Evolutionary conservation across 768 basidiomycete genomes (phyloP), one percentile per base, ranked within the genome.

Genomic region (Nidularia pulvinata): DNA sequence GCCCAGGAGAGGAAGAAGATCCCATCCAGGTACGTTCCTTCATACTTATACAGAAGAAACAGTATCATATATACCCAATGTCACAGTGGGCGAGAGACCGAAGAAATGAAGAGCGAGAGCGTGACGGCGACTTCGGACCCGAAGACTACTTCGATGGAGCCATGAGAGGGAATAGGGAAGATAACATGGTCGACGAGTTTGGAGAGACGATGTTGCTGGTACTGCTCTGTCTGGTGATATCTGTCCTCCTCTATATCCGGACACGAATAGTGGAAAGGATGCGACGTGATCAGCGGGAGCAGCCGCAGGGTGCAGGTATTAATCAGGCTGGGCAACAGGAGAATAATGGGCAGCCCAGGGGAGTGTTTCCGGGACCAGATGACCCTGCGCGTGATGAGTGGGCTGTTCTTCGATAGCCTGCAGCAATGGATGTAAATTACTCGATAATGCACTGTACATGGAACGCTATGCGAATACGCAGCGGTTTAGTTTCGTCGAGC

Each of bases 81-180:
- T 48, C 33, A 33, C 49, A 91, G 86, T 94, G 90, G 89, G 91
- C 91, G 30, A 77, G 86, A 53, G 87, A 90, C 7, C 81, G 87
- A 45, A 77, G 87, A 57, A 83, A 83, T 49, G 84, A 83, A 2
- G 91, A 90, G 56, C 80, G 80, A 52, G 89, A 89, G 32, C 81
- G 84, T 25, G 88, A 91, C 32, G 76, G 78, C 48, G 91, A 93
- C 54, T 85, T 85, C 57, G 87, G 86, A 6, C 86, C 90, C 0
- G 93, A 95, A 46, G 92, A 93, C 62, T 91, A 92, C 67, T 88
- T 86, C 59, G 90, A 92, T 32, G 88, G 76, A 2, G 80, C 83
- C 4, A 54, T 84, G 57, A 80, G 86, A 22, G 82, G 81, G 4
- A 71, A 80, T 48, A 79, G 84, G 11, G 85, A 83, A 13, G 85